These are phyloP conservation scores for Gnaphalium uliginosum DNA, from an alignment of 129 eudicot species.

Conservation along the genomic window DNA sequence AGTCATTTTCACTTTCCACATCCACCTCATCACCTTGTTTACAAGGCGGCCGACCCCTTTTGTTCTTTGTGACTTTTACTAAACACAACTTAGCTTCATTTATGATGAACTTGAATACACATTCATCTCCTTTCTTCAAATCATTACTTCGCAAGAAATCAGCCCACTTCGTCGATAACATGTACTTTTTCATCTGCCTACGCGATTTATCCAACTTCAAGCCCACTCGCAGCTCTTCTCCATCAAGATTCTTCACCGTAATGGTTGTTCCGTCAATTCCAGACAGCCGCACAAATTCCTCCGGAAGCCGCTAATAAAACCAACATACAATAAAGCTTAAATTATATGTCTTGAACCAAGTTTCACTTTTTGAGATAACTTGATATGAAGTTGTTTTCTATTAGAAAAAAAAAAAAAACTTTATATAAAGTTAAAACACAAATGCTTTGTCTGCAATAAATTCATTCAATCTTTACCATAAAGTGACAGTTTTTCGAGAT, in stretches of 20 bases:
- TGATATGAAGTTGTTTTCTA: no score
- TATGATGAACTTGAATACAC: constrained; percentile 19
- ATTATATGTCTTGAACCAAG: neutral
- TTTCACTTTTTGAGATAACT: no score
- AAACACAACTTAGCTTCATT: constrained; percentile 22
- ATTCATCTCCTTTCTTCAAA: constrained; percentile 21
- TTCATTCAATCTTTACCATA: neutral
- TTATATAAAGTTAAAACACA: no score
- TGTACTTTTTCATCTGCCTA: neutral
- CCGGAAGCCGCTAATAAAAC: constrained; percentile 10
- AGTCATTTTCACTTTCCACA: neutral
- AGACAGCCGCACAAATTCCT: neutral
- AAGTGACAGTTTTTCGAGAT: neutral
- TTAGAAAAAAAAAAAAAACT: no score
- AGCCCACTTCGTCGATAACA: constrained; percentile 9
- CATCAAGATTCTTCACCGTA: constrained; percentile 22
- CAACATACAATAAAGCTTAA: neutral
- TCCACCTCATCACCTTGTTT: neutral
- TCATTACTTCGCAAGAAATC: neutral
- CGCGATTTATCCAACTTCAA: neutral
- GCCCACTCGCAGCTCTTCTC: constrained; percentile 9
- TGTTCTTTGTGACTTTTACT: constrained; percentile 10
- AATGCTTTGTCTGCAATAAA: no score
- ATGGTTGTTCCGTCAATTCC: constrained; percentile 7
- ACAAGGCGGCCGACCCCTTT: neutral